Evolutionary conservation across 2,329 filamentous ascomycete species (phyloP).

Genomic region (Polychaeton citri): DNA sequence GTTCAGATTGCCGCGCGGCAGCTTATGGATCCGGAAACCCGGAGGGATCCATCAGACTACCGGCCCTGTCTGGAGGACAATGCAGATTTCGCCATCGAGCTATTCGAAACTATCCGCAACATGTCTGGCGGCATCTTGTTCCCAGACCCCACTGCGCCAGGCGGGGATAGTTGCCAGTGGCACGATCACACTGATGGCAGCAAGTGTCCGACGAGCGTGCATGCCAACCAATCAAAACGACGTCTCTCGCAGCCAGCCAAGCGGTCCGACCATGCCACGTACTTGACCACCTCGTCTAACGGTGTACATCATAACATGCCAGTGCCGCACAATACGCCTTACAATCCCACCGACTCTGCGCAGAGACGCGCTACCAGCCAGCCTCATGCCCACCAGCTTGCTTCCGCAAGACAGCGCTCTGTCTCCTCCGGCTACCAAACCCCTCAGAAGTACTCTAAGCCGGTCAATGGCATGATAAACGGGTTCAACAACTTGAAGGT

Average conservation of each 20-base stretch:
- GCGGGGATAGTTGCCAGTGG: conserved; percentile 32
- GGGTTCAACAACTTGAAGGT: too few relatives aligned
- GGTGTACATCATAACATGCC: too few relatives aligned
- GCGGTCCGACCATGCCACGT: too few relatives aligned
- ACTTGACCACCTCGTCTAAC: too few relatives aligned
- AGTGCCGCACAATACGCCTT: too few relatives aligned
- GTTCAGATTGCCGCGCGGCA: conserved; percentile 42
- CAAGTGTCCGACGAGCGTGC: too few relatives aligned
- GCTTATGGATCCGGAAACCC: conserved; percentile 41
- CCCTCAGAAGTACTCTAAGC: not conserved
- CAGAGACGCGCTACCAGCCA: too few relatives aligned
- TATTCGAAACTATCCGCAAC: conserved; percentile 38
- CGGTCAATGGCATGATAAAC: not conserved
- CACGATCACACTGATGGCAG: conserved; percentile 36
- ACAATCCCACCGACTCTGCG: too few relatives aligned
- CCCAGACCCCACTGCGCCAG: conserved; percentile 33
- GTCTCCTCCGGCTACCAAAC: not conserved
- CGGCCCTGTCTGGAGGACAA: conserved; percentile 36
- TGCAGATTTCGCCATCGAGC: conserved; percentile 39
- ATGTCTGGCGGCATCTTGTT: conserved; percentile 38
- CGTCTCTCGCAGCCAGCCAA: too few relatives aligned
- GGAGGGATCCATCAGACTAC: conserved; percentile 37
- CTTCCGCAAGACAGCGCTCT: too few relatives aligned
- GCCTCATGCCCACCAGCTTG: too few relatives aligned
- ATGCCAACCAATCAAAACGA: too few relatives aligned